These are phyloP conservation scores for Aureobasidium uvarum DNA, from an alignment of 2,329 filamentous ascomycete genomes.

Conservation along the genomic window DNA sequence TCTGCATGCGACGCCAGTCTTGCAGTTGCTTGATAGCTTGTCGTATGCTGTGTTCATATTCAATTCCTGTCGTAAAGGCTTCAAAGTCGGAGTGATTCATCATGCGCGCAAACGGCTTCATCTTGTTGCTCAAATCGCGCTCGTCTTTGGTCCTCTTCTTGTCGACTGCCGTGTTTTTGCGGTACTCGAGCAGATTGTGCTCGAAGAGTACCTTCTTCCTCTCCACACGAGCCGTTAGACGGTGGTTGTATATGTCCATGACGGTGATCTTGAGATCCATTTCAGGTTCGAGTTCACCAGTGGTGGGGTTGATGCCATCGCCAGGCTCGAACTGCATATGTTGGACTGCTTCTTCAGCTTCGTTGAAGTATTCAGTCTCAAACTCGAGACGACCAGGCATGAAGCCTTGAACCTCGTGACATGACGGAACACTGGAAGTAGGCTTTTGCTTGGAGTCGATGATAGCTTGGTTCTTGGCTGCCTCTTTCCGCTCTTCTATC, in stretches of 20 bases:
- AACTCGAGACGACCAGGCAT: constrained; percentile 98
- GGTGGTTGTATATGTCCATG: constrained; percentile 96
- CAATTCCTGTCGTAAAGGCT: constrained; percentile 75
- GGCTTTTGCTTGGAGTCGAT: constrained; percentile 92
- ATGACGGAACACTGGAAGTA: constrained; percentile 89
- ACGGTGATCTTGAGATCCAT: constrained; percentile 97
- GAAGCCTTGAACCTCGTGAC: constrained; percentile 97
- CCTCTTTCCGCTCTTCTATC: constrained; percentile 88
- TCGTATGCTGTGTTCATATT: constrained; percentile 87
- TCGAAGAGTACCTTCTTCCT: constrained; percentile 97
- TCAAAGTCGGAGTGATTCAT: constrained; percentile 95
- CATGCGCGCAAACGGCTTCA: constrained; percentile 93
- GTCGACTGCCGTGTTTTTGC: constrained; percentile 83
- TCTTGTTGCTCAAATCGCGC: constrained; percentile 83
- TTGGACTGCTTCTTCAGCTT: constrained; percentile 96
- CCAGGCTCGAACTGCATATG: constrained; percentile 98
- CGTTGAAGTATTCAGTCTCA: constrained; percentile 95
- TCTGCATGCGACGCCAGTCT: constrained; percentile 84
- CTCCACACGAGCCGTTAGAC: constrained; percentile 85
- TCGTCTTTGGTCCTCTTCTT: constrained; percentile 98
- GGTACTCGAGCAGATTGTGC: constrained; percentile 88
- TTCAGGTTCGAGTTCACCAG: constrained; percentile 86
- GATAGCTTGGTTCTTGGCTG: constrained; percentile 76
- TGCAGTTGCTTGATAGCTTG: constrained; percentile 88
- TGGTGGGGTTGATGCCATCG: constrained; percentile 81